phyloP scores from a whole-genome alignment of 169 alveolate species.

The Plasmodium coatneyi region DNA sequence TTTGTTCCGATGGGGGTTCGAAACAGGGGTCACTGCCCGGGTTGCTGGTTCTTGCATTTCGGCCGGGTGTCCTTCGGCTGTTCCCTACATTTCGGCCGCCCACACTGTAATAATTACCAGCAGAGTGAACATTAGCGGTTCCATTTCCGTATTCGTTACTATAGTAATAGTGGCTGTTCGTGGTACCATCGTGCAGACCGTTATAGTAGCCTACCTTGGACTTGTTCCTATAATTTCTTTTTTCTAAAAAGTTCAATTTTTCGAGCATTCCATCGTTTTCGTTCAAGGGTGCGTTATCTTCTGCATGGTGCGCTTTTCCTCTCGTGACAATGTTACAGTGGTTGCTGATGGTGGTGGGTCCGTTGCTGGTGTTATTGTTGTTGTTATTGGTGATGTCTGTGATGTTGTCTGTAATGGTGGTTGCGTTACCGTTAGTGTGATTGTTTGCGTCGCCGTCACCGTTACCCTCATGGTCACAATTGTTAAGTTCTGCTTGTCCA shows the following conservation, averaged over 20 bases:
- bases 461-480: background rate
- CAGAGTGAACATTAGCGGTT: background rate
- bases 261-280: constrained; percentile 29
- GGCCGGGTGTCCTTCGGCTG: background rate
- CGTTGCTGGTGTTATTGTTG: background rate
- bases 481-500: background rate
- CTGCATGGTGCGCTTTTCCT: no score
- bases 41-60: background rate
- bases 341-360: background rate
- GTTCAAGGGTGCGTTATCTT: constrained; percentile 5
- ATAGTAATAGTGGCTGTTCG: background rate
- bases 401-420: no score
- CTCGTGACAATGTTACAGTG: no score
- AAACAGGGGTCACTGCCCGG: no score
- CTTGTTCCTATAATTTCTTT: no score
- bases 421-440: background rate
- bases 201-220: no score
- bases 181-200: background rate
- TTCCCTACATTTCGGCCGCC: background rate
- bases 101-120: background rate
- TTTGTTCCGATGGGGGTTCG: no score
- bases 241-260: constrained; percentile 31
- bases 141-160: background rate
- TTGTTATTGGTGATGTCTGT: no score
- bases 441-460: background rate